Evolutionary conservation across 192 early-diverging fungal genomes (phyloP), one percentile per base, ranked within the genome.

Genomic region (Phycomyces nitens): DNA sequence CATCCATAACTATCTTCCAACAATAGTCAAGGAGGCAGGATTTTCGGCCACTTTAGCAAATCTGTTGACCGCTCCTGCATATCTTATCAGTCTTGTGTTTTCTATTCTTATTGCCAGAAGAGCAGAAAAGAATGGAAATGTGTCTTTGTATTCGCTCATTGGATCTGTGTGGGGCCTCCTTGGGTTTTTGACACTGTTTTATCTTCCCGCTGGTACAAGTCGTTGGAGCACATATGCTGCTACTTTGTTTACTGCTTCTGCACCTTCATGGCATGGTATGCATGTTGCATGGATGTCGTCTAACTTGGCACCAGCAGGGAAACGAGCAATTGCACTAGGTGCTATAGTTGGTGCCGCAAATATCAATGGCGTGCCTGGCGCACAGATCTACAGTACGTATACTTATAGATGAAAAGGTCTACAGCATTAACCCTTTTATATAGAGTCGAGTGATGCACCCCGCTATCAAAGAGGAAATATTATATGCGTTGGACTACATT

Each of bases 121-220:
- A 12, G 53, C 64, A 12, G 64, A 66, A 22, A 57, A 22, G 15
- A 40, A 58, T 21, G 64, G 64, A 15, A 58, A 58, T 29, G 56
- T 57, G 20, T 50, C 55, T 12, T 44, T 58, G 53, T 66, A 41
- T 42, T 55, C 64, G 8, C 38, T 66, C 0, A 58, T 58, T n/a
- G 44, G 56, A 14, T 38, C 49, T 0, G 34, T 38, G 6, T 55
- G 75, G 60, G 68, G 61, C 0, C 58, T 74, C 14, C 21, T 69
- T 24, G 68, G 71, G 0, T 40, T 71, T 15, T 29, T 61, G 8
- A 38, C 68, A 6, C 50, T 77, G 10, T 70, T 73, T 1, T 59
- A 51, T 18, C 53, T 77, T 15, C 78, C 78, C 11, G 69, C 26
- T 1, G 59, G 70, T 22, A 59, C 59, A 16, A 67, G 58, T 61